These are phyloP conservation scores for Pichia sp. DNA, from an alignment of 1,139 yeast genomes.

Conservation along the genomic window DNA sequence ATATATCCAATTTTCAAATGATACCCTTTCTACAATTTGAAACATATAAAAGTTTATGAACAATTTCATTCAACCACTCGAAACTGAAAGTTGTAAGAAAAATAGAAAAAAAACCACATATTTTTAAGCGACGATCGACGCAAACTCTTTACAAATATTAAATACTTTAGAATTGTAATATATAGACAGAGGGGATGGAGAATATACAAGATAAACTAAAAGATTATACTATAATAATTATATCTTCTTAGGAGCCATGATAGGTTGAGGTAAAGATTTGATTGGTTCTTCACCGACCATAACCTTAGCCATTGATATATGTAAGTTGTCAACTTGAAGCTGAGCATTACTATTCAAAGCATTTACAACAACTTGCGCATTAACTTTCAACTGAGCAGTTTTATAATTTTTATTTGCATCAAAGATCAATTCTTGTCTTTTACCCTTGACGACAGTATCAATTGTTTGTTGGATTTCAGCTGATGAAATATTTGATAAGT, in stretches of 20 bases:
- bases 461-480: slow-evolving; percentile 19
- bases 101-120: neutral
- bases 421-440: slow-evolving; percentile 21
- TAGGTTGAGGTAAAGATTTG: slow-evolving; percentile 20
- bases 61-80: neutral
- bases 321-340: slow-evolving; percentile 24
- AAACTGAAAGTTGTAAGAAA: neutral
- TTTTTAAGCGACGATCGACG: neutral
- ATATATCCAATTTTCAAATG: neutral
- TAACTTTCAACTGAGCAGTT: slow-evolving; percentile 22
- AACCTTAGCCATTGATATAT: slow-evolving; percentile 16
- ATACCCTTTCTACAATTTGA: too few relatives aligned
- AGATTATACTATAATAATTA: neutral
- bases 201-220: neutral
- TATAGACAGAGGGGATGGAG: neutral
- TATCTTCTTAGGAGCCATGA: slow-evolving; percentile 18
- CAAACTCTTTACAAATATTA: neutral
- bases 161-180: too few relatives aligned
- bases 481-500: slow-evolving; percentile 15
- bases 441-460: slow-evolving; percentile 24
- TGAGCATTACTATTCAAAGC: slow-evolving; percentile 27
- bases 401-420: slow-evolving; percentile 17
- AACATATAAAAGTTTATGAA: too few relatives aligned
- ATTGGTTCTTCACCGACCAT: slow-evolving; percentile 18
- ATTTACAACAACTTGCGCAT: slow-evolving; percentile 27